These are phyloP conservation scores for Ceratocystis albifundus DNA, from an alignment of 2,329 filamentous ascomycete species.

Conservation along the genomic window DNA sequence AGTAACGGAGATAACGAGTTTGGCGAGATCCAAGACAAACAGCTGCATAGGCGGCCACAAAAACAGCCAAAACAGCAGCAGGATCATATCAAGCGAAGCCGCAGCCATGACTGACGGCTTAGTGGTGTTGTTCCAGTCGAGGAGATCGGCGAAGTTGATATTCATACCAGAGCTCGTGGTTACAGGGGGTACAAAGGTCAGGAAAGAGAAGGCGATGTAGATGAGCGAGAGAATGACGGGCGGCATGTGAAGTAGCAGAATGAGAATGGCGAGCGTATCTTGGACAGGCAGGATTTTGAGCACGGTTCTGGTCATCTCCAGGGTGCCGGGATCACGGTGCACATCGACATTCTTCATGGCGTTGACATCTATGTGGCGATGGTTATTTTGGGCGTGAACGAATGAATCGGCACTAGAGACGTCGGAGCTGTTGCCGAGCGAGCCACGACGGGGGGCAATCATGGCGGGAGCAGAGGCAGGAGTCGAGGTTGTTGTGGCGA, in stretches of 20 bases:
- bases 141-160: conserved; percentile 78
- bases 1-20: conserved; percentile 85
- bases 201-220: conserved; percentile 81
- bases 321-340: conserved; percentile 58
- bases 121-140: conserved; percentile 73
- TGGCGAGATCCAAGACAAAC: conserved; percentile 77
- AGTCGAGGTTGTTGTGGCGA: not conserved
- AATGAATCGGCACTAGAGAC: conserved; percentile 34
- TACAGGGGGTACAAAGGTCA: conserved; percentile 81
- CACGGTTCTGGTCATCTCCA: conserved; percentile 74
- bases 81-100: conserved; percentile 69
- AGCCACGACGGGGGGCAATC: conserved; percentile 28
- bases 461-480: conserved; percentile 7
- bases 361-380: conserved; percentile 59
- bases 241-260: conserved; percentile 85
- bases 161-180: conserved; percentile 68
- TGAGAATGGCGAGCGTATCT: conserved; percentile 92
- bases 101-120: conserved; percentile 79
- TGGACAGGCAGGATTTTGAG: conserved; percentile 80
- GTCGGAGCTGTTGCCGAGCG: conserved; percentile 43
- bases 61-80: conserved; percentile 75
- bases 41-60: conserved; percentile 80
- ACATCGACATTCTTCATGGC: conserved; percentile 55
- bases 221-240: conserved; percentile 78
- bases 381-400: conserved; percentile 33